These are phyloP conservation scores for Leccinellum albellum DNA, from an alignment of 768 basidiomycete genomes.

Conservation along the genomic window DNA sequence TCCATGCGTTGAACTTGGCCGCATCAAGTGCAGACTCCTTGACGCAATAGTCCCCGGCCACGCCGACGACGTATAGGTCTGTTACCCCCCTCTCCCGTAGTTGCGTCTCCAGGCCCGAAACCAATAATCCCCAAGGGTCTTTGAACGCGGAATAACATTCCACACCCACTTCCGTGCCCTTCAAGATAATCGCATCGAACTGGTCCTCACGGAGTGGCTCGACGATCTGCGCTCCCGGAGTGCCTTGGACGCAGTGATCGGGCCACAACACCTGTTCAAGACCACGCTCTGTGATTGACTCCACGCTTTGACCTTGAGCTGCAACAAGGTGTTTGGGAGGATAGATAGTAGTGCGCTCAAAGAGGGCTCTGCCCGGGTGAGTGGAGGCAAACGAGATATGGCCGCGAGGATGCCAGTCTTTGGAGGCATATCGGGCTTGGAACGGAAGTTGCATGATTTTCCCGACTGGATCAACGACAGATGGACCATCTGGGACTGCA, in stretches of 20 bases:
- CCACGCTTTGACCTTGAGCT: conserved; percentile 23
- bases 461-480: conserved; percentile 55
- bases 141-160: conserved; percentile 84
- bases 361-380: conserved; percentile 37
- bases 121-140: conserved; percentile 48
- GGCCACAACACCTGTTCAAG: conserved; percentile 71
- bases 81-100: conserved; percentile 44
- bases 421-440: conserved; percentile 47
- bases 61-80: conserved; percentile 58
- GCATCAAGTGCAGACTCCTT: conserved; percentile 55
- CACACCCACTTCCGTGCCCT: conserved; percentile 55
- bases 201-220: conserved; percentile 41
- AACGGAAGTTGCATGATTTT: conserved; percentile 57
- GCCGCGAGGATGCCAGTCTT: conserved; percentile 53
- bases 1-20: conserved; percentile 42
- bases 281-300: conserved; percentile 20
- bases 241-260: conserved; percentile 67
- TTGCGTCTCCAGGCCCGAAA: conserved; percentile 45
- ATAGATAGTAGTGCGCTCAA: conserved; percentile 38
- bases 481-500: conserved; percentile 58
- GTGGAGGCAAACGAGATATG: conserved; percentile 72
- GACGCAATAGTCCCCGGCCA: conserved; percentile 82
- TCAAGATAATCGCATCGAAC: conserved; percentile 44
- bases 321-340: conserved; percentile 32
- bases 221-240: conserved; percentile 60